Evolutionary conservation across 805 yeast genomes (phyloP).

Genomic region (Lipomyces yamadae): DNA sequence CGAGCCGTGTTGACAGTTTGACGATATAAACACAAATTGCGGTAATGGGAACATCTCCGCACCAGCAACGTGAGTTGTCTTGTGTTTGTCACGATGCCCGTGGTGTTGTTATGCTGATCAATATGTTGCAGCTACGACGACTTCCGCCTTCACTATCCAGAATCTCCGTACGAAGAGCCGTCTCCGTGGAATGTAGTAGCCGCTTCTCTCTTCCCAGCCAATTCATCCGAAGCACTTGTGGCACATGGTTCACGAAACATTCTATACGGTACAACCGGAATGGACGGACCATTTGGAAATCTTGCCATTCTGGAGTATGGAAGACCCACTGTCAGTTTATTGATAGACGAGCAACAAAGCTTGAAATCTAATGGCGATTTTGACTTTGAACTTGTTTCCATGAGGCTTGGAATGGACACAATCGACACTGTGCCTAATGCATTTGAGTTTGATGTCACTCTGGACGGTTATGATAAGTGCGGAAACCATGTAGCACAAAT

Average conservation of each 20-base stretch:
- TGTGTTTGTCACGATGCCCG: background rate
- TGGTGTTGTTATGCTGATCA: background rate
- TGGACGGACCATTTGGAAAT: background rate
- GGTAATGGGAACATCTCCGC: constrained; percentile 8
- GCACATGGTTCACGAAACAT: constrained; percentile 12
- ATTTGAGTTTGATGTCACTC: background rate
- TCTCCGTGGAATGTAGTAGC: constrained; percentile 15
- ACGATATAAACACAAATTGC: constrained; percentile 4
- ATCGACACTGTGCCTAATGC: constrained; percentile 4
- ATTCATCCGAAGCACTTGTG: constrained; percentile 12
- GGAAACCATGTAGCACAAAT: constrained; percentile 12
- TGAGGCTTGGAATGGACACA: constrained; percentile 4
- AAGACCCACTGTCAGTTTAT: background rate
- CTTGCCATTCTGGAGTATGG: background rate
- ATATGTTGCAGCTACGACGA: constrained; percentile 7
- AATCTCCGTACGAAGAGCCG: constrained; percentile 10
- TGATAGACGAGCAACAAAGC: constrained; percentile 9
- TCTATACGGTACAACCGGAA: constrained; percentile 12
- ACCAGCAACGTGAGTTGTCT: constrained; percentile 6
- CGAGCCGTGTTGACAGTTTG: background rate
- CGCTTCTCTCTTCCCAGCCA: constrained; percentile 9
- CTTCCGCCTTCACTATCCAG: constrained; percentile 14
- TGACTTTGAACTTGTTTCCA: constrained; percentile 10
- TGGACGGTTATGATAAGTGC: constrained; percentile 9
- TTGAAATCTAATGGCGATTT: constrained; percentile 5